A percentile compares a stretch with the other conserved stretches of the same genome.
Conservation (phyloP, 2,329 filamentous ascomycete species). For the Pestalotiopsis sp. region DNA sequence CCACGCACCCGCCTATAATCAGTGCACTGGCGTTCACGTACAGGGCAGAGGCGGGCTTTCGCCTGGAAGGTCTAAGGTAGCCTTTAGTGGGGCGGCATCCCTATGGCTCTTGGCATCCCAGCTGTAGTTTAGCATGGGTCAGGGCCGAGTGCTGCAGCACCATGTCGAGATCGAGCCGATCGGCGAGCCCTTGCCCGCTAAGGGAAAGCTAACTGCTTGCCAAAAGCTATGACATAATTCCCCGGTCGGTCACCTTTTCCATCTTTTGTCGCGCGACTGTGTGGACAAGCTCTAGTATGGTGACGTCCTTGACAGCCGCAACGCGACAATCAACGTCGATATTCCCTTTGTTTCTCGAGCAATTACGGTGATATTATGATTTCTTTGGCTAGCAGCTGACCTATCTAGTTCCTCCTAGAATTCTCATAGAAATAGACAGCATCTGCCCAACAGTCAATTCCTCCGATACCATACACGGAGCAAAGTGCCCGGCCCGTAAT, state of each 20-base stretch:
- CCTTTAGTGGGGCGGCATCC: neutral
- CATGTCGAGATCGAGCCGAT: neutral
- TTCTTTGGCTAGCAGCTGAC: neutral
- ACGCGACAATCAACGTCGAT: neutral
- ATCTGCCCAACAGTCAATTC: neutral
- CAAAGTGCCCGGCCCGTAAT: constrained; percentile 1
- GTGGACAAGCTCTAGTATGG: neutral
- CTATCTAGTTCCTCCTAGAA: neutral
- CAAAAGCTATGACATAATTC: neutral
- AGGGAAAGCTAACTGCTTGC: neutral
- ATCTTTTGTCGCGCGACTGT: neutral
- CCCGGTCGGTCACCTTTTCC: neutral
- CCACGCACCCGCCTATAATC: neutral
- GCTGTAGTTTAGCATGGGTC: neutral
- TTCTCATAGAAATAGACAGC: neutral
- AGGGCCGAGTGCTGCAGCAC: neutral
- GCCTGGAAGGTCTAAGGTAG: neutral
- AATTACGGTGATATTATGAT: neutral
- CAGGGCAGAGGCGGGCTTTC: neutral
- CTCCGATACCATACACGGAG: neutral
- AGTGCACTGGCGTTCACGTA: neutral
- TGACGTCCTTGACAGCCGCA: neutral
- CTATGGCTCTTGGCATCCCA: neutral
- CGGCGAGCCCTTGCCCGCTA: neutral
- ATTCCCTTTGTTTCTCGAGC: neutral